phyloP scores from a whole-genome alignment of 306 rosid species.

The Lathyrus sativus region DNA sequence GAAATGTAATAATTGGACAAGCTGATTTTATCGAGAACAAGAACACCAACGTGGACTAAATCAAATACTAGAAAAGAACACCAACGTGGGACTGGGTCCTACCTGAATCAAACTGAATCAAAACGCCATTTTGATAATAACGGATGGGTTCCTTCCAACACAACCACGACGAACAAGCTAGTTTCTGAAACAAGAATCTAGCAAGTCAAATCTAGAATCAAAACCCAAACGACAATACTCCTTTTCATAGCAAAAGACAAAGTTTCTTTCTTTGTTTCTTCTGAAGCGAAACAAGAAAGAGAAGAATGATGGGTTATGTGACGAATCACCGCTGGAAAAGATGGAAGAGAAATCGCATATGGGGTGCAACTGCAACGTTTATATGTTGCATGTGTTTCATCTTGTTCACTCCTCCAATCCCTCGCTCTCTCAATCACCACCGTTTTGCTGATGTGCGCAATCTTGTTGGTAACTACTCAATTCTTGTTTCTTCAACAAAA shows the following conservation, averaged over 20 bases:
- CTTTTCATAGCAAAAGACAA: neutral
- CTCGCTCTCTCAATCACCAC: slow-evolving; percentile 56
- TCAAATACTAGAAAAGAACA: neutral
- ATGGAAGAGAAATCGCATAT: slow-evolving; percentile 49
- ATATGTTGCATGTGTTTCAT: slow-evolving; percentile 47
- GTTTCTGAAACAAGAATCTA: neutral
- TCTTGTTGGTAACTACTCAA: slow-evolving; percentile 46
- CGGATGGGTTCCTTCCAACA: neutral
- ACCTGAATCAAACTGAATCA: neutral
- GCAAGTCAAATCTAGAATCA: slow-evolving; percentile 22
- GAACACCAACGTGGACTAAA: neutral
- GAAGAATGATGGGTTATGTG: slow-evolving; percentile 45
- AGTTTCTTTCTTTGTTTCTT: neutral
- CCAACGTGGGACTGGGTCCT: slow-evolving; percentile 8
- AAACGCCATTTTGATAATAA: neutral
- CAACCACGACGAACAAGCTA: neutral
- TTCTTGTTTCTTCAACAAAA: neutral
- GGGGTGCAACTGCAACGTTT: slow-evolving; percentile 40
- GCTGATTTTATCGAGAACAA: too few relatives aligned
- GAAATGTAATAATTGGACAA: neutral
- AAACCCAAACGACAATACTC: slow-evolving; percentile 7
- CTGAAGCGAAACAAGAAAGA: slow-evolving; percentile 6
- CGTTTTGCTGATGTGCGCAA: slow-evolving; percentile 68
- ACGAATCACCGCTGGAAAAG: slow-evolving; percentile 45
- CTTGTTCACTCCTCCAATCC: slow-evolving; percentile 47